Evolutionary conservation across 2,329 filamentous ascomycete species (phyloP), one percentile per base, ranked within the genome.

Genomic region (Cladosporium sp.): DNA sequence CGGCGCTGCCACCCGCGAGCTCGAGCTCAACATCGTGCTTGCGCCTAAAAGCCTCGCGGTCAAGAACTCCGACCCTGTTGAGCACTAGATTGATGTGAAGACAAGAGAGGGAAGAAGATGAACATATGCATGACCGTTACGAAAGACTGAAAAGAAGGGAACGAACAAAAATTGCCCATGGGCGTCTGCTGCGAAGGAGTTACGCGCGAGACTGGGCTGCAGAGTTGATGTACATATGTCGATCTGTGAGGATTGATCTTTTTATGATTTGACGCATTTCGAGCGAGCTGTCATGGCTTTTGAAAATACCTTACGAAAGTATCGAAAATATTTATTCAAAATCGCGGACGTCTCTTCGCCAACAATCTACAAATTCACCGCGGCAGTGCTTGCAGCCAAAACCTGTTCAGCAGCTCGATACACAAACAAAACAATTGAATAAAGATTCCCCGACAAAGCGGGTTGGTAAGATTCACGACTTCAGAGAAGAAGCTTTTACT

Each of bases 21-120:
- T 90, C 63, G 81, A 84, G 71, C 89, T 89, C 75, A 83, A 90
- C 71, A 85, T 91, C 66, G 81, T 76, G 26, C 79, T 89, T 67
- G 83, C 83, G 18, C 81, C 82, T 23, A 67, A 72, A 46, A 70
- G 70, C 23, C 53, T 67, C 26, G 46, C 54, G 14, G 36, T 43
- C 28, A 57, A 46, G 16, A 26, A 18, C 23, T 26, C 46, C 8
- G 56, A 64, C 11, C 65, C 65, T 28, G 61, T 66, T 3, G 54
- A 65, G 56, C 54, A 65, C 54, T 64, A 58, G 36, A 36, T 28
- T 39, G 30, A 6, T 49, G 2, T 4, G n/a, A 21, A 5, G 3
- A 25, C 11, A 21, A 23, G 32, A 25, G 32, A 18, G 23, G 48
- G 23, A 32, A 26, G 30, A 49, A 21, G 30, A 14, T 46, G 30